Evolutionary conservation across 345 rosid species (phyloP).

Genomic region (Reutealis trisperma): DNA sequence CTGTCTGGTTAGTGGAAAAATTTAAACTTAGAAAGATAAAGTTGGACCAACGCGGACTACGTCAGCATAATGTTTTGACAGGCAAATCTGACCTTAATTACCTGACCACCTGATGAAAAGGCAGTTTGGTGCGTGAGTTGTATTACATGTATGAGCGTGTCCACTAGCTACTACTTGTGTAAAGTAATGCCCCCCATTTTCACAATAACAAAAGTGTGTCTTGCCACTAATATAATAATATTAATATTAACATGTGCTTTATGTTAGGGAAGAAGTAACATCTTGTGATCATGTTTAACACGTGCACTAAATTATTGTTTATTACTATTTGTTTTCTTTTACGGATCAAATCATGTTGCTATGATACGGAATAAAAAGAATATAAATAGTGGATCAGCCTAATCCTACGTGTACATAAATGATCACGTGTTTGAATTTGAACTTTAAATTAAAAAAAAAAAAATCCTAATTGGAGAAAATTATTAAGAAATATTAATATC

Average conservation of each 20-base stretch:
- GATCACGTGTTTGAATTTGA: background rate
- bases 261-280: too few species aligned
- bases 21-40: background rate
- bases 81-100: background rate
- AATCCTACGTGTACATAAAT: background rate
- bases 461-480: too few species aligned
- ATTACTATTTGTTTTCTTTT: too few species aligned
- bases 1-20: background rate
- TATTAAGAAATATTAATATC: too few species aligned
- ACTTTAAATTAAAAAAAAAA: background rate
- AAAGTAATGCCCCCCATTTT: too few species aligned
- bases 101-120: conserved; percentile 8
- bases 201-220: too few species aligned
- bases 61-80: background rate
- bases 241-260: background rate
- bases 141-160: too few species aligned
- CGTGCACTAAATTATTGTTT: background rate
- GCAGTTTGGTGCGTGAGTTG: too few species aligned
- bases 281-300: background rate
- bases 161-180: too few species aligned
- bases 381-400: background rate
- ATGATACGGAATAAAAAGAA: background rate
- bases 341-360: too few species aligned
- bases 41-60: background rate
- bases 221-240: too few species aligned